Base-by-base conservation (phyloP, 768 basidiomycete genomes). In the Gloeostereum incarnatum region DNA sequence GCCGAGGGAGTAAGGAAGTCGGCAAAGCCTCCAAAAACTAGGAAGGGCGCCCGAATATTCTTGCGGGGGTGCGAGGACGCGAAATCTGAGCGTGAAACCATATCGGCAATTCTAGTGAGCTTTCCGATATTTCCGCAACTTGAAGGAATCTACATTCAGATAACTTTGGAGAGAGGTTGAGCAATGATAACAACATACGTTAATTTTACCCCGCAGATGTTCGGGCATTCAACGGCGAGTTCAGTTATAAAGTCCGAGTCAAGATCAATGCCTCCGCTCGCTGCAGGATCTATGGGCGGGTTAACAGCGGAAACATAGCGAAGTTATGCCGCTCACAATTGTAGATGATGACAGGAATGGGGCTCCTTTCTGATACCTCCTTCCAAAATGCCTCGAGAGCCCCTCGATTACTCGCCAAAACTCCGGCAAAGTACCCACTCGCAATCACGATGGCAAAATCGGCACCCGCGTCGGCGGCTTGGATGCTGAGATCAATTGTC, bases 121-220 rank as follows among this genome's bases (percentile, higher is more conserved):
- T 93, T 93, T 35, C 91, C 92, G 45, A 96, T 87, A 51, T 85
- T 88, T 20, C 86, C 90, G 51, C 92, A 94, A 30, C 86, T 89
- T n/a, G n/a, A n/a, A 48, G 43, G 18, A 27, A 13, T 18, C 26
- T 22, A 30, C 4, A 30, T 32, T 40, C 14, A 31, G 38, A 46
- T 20, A 43, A 17, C 35, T 41, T 31, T 44, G 47, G 11, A 54
- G 34, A 19, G 23, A 17, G 6, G 23, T 26, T 21, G 36, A 35
- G 38, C 14, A 36, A 10, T 20, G 19, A 33, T 20, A 9, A 27
- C n/a, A 17, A 70, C 82, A 31, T 59, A 86, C 77, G 91, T 94
- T 42, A 94, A 73, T 60, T 97, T 97, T 45, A 92, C 80, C 16
- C 91, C 92, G 47, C 68, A 76, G 26, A 86, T 65, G 56, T 93